Base-by-base conservation (phyloP, 345 rosid genomes). In the Gossypium thurberi region DNA sequence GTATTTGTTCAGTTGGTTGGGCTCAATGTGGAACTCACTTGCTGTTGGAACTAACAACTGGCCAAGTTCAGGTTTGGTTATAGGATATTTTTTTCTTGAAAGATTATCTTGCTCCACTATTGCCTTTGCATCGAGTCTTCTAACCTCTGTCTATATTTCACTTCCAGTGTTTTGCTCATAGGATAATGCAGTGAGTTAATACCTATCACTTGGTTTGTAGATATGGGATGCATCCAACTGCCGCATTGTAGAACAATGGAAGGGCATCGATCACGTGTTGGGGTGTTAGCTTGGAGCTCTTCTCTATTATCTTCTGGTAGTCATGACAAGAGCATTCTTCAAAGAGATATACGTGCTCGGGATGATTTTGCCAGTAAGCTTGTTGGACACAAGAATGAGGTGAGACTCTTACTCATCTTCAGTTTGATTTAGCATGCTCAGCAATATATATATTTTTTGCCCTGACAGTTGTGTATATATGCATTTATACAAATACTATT, bases 321-420 rank as follows among this genome's bases (percentile, higher is more conserved):
- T 78, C 87, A 97, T 75, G 99, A 96, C 79, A 96, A 91, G 85
- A 89, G 83, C 72, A 90, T 96, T 82, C 93, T 90, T 79, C 99
- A 90, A 63, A 84, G 97, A 76, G 99, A 96, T 75, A 87, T 91
- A 69, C 84, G 95, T 69, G 74, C 88, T 61, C 90, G 80, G 51
- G 94, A 93, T 76, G 98, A 93, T 79, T 90, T 84, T 81, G 85
- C 88, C 71, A 89, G 95, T 82, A 96, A 89, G 78, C 95, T 93
- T 47, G 86, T 87, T 61, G 99, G 98, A 65, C 99, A 96, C 86
- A 96, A 89, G 79, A 91, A 97, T 74, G 98, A 96, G 97, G 99
- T 89, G 25, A 50, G 84, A 65, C 56, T 77, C 69, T 33, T 33
- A 13, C 17, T 53, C 8, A 21, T 72, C 61, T 57, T 56, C 57